A percentile compares a stretch with the other conserved stretches of the same genome.
phyloP scores from a whole-genome alignment of 306 rosid species.

The Lathyrus tuberosus region DNA sequence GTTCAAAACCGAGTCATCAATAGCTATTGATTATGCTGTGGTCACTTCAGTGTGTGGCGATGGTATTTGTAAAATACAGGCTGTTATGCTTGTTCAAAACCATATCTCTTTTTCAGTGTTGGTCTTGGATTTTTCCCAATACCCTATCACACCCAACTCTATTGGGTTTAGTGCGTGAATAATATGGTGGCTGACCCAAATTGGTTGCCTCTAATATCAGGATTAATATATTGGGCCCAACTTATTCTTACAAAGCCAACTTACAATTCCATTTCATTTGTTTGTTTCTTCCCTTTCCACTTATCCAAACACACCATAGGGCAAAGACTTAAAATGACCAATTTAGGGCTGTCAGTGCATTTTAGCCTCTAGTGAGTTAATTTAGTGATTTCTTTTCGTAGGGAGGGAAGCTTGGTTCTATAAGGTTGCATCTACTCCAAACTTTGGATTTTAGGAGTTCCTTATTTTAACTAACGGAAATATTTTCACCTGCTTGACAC shows the following conservation, averaged over 20 bases:
- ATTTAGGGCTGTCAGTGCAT: not conserved
- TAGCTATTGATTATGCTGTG: slow-evolving; percentile 4
- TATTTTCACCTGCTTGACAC: not conserved
- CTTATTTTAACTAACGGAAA: not conserved
- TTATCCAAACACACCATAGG: not conserved
- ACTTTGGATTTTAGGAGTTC: not conserved
- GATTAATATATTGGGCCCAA: not conserved
- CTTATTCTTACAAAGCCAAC: not conserved
- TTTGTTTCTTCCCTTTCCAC: not conserved
- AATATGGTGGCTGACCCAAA: not conserved
- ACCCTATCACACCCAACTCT: not conserved
- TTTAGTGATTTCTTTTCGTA: not conserved
- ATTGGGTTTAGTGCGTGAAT: not conserved
- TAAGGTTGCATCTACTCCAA: not conserved
- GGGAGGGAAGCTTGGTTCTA: not conserved
- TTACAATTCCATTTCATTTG: slow-evolving; percentile 3
- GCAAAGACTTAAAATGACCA: not conserved
- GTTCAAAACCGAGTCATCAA: not conserved
- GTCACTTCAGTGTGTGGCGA: not conserved
- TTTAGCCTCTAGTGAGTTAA: not conserved
- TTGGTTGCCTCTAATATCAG: not conserved
- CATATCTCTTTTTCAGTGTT: not conserved
- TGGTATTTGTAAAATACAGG: not conserved
- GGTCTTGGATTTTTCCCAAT: not conserved
- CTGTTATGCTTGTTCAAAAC: no score